These are phyloP conservation scores for Neofusicoccum sp. DNA, from an alignment of 2,329 filamentous ascomycete genomes.

Conservation along the genomic window DNA sequence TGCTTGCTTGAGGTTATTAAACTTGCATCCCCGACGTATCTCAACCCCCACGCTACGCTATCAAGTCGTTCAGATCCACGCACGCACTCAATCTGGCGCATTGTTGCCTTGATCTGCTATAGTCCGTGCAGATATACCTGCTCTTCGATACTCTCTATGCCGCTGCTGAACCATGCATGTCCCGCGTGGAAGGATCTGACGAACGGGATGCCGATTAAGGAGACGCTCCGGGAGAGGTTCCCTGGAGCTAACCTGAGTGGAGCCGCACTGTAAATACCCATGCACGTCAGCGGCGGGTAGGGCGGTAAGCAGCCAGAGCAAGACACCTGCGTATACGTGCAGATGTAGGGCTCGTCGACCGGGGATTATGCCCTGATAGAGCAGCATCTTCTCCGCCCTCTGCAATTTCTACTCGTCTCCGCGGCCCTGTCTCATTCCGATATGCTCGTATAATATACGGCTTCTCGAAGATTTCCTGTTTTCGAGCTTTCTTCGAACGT, in stretches of 20 bases:
- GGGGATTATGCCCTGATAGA: not conserved
- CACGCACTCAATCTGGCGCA: not conserved
- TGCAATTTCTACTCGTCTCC: not conserved
- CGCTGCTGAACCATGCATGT: constrained; percentile 30
- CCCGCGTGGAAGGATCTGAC: constrained; percentile 31
- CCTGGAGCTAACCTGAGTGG: not conserved
- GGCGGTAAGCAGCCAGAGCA: not conserved
- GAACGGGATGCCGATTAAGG: not conserved
- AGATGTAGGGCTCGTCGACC: not conserved
- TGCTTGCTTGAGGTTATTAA: constrained; percentile 40
- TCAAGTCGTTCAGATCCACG: constrained; percentile 19
- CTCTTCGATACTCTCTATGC: constrained; percentile 27
- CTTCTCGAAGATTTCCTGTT: not conserved
- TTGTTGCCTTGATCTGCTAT: not conserved
- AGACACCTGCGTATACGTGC: too few relatives aligned
- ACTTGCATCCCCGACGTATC: constrained; percentile 34
- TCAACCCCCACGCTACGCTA: constrained; percentile 28
- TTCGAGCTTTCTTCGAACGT: constrained; percentile 10
- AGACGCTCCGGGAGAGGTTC: not conserved
- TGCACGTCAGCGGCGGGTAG: not conserved
- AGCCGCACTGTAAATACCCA: not conserved
- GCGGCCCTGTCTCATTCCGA: not conserved
- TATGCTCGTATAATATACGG: not conserved
- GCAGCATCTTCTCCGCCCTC: not conserved
- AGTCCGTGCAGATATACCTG: constrained; percentile 26